Base-by-base conservation (phyloP, 495 filamentous ascomycete genomes). In the Rhypophila decipiens region DNA sequence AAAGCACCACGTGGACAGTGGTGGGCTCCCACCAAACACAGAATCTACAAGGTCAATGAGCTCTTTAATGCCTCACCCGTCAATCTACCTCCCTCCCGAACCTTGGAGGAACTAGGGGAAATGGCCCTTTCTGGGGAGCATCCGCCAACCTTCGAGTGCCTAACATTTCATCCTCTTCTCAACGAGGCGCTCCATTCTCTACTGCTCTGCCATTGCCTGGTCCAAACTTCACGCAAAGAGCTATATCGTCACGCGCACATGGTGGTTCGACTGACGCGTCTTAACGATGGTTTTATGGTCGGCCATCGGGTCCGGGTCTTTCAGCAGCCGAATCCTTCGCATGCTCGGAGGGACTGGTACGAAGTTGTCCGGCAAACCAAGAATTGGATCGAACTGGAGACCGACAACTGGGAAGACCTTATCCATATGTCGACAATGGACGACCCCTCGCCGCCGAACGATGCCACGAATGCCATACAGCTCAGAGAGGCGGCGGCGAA, bases 91-190 rank as follows among this genome's bases (percentile, higher is more conserved):
- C 74, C 73, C 2, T 83, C 77, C 54, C 79, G 78, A 8, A 67
- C 68, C 47, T 73, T 47, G 2, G 67, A 70, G 1, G n/a, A n/a
- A n/a, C n/a, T n/a, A n/a, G n/a, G n/a, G n/a, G n/a, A n/a, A n/a
- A n/a, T n/a, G n/a, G n/a, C n/a, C n/a, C 50, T 73, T 33, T 46
- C 60, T 15, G 31, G 46, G n/a, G 29, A 22, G 27, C 53, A 20
- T 40, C 63, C 11, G 42, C 60, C 58, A 45, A 68, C 56, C 11
- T 75, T 79, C 24, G 86, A 90, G 66, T 75, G 77, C 27, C 70
- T 89, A 3, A 90, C 86, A 13, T 90, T 86, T 59, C 86, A 90
- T 53, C 86, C 86, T 1, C 73, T 90, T 2, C 71, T 90, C 17
- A 82, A 80, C 4, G 86, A 90, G 46, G 82, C 82, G 3, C 73